Percentiles rank a stretch among this genome's conserved stretches.
These are phyloP conservation scores for Boletus tylopilopsis DNA, from an alignment of 768 basidiomycete species.

Conservation along the genomic window DNA sequence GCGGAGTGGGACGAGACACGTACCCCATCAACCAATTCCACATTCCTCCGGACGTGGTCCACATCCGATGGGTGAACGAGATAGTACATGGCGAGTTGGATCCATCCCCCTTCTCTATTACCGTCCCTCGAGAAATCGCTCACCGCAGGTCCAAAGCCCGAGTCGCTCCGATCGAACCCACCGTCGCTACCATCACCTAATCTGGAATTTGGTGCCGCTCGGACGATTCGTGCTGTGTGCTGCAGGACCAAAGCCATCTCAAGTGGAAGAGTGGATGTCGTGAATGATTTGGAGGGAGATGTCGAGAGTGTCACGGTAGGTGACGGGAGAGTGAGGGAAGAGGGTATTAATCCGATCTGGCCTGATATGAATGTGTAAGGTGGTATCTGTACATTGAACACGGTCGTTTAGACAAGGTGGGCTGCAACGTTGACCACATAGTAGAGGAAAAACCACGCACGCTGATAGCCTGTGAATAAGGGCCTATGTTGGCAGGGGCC, in stretches of 20 bases:
- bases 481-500: conserved; percentile 99
- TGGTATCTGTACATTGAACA: conserved; percentile 47
- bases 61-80: conserved; percentile 43
- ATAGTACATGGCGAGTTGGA: conserved; percentile 73
- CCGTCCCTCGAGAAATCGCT: conserved; percentile 30
- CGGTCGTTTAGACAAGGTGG: neutral
- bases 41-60: conserved; percentile 38
- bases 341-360: conserved; percentile 88
- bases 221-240: conserved; percentile 67
- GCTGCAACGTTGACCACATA: too few relatives aligned
- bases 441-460: conserved; percentile 41
- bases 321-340: conserved; percentile 64
- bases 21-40: conserved; percentile 26
- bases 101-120: conserved; percentile 41
- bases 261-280: conserved; percentile 48
- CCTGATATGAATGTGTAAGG: conserved; percentile 87
- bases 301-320: conserved; percentile 28
- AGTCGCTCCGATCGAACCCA: conserved; percentile 23
- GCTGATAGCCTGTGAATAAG: conserved; percentile 90
- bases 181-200: conserved; percentile 25
- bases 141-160: conserved; percentile 12
- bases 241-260: conserved; percentile 79
- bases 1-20: neutral
- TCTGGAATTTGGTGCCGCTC: conserved; percentile 50
- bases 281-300: conserved; percentile 43